These are phyloP conservation scores for Stachybotrys chartarum DNA, from an alignment of 2,329 filamentous ascomycete species.

Conservation along the genomic window DNA sequence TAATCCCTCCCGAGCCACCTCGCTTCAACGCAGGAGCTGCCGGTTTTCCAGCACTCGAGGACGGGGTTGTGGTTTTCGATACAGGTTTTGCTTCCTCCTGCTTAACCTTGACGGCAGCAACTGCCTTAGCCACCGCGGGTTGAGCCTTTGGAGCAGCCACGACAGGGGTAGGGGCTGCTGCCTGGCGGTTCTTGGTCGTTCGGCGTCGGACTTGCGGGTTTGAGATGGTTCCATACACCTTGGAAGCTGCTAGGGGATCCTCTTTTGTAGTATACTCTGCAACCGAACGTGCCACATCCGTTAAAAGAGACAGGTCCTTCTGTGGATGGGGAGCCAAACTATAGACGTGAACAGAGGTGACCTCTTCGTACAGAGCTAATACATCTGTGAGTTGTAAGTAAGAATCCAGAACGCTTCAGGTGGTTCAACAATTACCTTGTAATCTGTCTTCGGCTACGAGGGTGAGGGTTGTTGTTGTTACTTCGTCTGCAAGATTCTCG, in stretches of 20 bases:
- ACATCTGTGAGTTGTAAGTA: conserved; percentile 39
- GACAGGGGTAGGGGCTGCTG: conserved; percentile 15
- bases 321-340: conserved; percentile 67
- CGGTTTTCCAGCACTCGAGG: conserved; percentile 23
- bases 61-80: conserved; percentile 15
- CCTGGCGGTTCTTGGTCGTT: conserved; percentile 28
- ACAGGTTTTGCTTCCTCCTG: conserved; percentile 18
- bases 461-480: conserved; percentile 52
- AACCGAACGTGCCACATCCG: conserved; percentile 61
- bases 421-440: conserved; percentile 39
- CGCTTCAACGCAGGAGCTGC: conserved; percentile 41
- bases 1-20: conserved; percentile 55
- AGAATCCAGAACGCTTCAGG: conserved; percentile 6
- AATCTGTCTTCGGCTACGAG: conserved; percentile 68
- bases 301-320: conserved; percentile 62
- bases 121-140: conserved; percentile 9
- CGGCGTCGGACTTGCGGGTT: conserved; percentile 60
- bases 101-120: conserved; percentile 16
- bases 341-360: conserved; percentile 79
- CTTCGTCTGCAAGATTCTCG: conserved; percentile 37
- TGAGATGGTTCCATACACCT: conserved; percentile 64
- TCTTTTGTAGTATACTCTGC: conserved; percentile 46
- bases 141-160: conserved; percentile 21
- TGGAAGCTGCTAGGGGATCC: conserved; percentile 51
- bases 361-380: conserved; percentile 61